Conservation (phyloP, 2,329 filamentous ascomycete species). For the Ceratocystis cubensis region DNA sequence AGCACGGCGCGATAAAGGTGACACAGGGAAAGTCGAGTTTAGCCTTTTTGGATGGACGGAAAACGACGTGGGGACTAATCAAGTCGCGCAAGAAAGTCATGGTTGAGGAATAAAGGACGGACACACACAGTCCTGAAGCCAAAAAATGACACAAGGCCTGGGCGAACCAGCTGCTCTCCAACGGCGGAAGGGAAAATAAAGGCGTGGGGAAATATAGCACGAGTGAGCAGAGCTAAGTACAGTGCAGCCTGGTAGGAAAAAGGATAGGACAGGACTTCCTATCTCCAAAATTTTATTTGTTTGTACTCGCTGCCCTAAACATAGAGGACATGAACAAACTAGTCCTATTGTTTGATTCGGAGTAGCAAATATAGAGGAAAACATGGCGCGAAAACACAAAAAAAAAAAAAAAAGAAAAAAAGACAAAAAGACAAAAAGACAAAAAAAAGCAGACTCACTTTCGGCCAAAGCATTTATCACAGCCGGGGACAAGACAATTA, state of each 20-base stretch:
- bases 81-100: background rate
- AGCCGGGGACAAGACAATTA: conserved; percentile 45
- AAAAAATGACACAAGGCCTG: background rate
- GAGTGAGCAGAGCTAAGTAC: background rate
- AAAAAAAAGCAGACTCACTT: conserved; percentile 35
- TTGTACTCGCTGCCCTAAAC: background rate
- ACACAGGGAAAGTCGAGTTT: background rate
- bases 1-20: background rate
- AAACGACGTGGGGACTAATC: background rate
- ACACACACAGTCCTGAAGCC: background rate
- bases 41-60: background rate
- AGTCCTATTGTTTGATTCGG: conserved; percentile 3
- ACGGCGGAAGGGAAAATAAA: background rate
- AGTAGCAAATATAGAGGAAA: conserved; percentile 19
- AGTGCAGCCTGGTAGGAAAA: background rate
- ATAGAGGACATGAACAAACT: background rate
- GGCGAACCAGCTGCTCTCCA: background rate
- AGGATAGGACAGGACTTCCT: background rate
- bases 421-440: background rate
- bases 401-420: background rate
- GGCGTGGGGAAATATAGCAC: background rate
- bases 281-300: conserved; percentile 2
- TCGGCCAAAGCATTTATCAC: conserved; percentile 50
- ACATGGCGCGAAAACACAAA: conserved; percentile 1
- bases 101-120: background rate